Conservation (phyloP, 2,329 filamentous ascomycete genomes). For the Diaporthe humulicola region DNA sequence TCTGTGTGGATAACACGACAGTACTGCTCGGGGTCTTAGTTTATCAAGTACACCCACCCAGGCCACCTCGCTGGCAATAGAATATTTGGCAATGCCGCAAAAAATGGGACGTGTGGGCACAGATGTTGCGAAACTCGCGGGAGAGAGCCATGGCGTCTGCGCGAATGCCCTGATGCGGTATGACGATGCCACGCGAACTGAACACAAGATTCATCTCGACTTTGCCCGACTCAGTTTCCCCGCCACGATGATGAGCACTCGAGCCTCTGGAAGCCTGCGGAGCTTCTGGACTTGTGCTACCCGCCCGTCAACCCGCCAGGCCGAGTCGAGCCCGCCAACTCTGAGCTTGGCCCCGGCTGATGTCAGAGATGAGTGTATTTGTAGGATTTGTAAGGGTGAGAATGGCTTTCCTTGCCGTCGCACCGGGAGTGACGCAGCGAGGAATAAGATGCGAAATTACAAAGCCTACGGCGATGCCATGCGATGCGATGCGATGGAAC, state of each 20-base stretch:
- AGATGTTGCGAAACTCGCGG: slow-evolving; percentile 28
- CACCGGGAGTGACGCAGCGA: neutral
- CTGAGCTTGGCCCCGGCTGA: slow-evolving; percentile 22
- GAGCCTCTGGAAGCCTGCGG: slow-evolving; percentile 1
- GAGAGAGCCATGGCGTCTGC: neutral
- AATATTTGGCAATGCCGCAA: neutral
- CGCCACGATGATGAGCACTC: slow-evolving; percentile 22
- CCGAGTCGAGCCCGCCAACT: slow-evolving; percentile 9
- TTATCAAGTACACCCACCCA: slow-evolving; percentile 25
- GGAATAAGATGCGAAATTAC: slow-evolving; percentile 25
- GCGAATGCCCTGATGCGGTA: slow-evolving; percentile 16
- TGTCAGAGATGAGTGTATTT: slow-evolving; percentile 4
- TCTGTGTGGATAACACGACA: neutral
- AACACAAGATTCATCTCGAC: slow-evolving; percentile 23
- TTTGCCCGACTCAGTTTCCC: neutral
- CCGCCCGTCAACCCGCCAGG: slow-evolving; percentile 10
- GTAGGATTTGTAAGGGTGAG: neutral
- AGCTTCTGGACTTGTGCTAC: slow-evolving; percentile 3
- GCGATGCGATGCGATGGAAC: slow-evolving; percentile 8
- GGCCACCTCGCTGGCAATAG: neutral
- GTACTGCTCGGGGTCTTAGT: neutral
- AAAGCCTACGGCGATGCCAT: neutral
- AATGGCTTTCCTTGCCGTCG: neutral
- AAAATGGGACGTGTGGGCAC: slow-evolving; percentile 21
- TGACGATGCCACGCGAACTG: neutral